phyloP scores from a whole-genome alignment of 2,329 filamentous ascomycete genomes.

The Calonectria crousiana region DNA sequence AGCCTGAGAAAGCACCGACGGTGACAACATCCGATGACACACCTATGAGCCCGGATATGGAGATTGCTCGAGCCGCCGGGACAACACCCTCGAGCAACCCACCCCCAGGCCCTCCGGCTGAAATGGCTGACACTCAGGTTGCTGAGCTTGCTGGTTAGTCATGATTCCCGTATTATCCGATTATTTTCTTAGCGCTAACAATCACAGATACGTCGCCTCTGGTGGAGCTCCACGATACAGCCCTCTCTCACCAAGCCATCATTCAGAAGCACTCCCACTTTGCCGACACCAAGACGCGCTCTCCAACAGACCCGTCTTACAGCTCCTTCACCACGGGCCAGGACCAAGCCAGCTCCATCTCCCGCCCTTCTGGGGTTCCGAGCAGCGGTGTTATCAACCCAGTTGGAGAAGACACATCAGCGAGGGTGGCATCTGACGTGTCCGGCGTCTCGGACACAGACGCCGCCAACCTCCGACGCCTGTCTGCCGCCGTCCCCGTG shows the following conservation, averaged over 20 bases:
- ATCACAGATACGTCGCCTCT: slow-evolving; percentile 56
- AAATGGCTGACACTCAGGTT: slow-evolving; percentile 59
- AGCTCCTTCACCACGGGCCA: slow-evolving; percentile 38
- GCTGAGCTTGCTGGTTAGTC: slow-evolving; percentile 62
- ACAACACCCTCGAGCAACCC: slow-evolving; percentile 22
- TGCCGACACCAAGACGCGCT: slow-evolving; percentile 28
- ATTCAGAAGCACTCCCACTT: slow-evolving; percentile 50
- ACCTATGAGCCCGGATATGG: slow-evolving; percentile 53
- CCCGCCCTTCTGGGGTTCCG: slow-evolving; percentile 40
- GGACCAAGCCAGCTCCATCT: slow-evolving; percentile 45
- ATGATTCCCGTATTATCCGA: no score
- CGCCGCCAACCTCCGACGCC: slow-evolving; percentile 32
- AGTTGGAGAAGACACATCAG: slow-evolving; percentile 26
- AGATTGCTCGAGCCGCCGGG: slow-evolving; percentile 44
- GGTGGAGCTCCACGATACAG: slow-evolving; percentile 60
- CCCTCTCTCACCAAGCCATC: slow-evolving; percentile 54
- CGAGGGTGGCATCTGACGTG: slow-evolving; percentile 38
- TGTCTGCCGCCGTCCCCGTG: slow-evolving; percentile 31
- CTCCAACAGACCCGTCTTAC: slow-evolving; percentile 39
- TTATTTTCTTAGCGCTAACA: slow-evolving; percentile 1
- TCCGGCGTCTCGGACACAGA: slow-evolving; percentile 40
- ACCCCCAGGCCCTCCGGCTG: slow-evolving; percentile 35
- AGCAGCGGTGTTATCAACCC: slow-evolving; percentile 13
- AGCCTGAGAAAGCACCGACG: slow-evolving; percentile 59
- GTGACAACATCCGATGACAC: slow-evolving; percentile 59